These are phyloP conservation scores for Ascochyta viciae-villosae DNA, from an alignment of 2,329 filamentous ascomycete genomes.

Conservation along the genomic window DNA sequence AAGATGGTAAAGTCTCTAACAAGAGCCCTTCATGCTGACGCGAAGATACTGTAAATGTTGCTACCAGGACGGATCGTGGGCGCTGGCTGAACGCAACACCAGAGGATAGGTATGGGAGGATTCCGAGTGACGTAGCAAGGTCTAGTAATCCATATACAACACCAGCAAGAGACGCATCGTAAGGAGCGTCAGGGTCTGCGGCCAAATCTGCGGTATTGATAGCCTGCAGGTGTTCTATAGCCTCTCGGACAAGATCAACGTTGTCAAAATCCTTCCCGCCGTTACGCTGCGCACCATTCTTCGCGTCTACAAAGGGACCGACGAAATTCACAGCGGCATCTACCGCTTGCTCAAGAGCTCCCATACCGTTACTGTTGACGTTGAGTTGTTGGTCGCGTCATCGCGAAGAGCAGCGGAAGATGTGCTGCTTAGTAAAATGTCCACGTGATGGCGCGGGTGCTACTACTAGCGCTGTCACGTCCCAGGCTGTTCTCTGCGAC, in stretches of 20 bases:
- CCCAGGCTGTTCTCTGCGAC: conserved; percentile 6
- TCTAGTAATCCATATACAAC: conserved; percentile 51
- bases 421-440: background rate
- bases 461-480: conserved; percentile 10
- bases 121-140: conserved; percentile 40
- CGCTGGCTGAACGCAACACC: conserved; percentile 45
- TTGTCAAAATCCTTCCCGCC: conserved; percentile 13
- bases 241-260: conserved; percentile 33
- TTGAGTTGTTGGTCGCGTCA: background rate
- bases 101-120: conserved; percentile 44
- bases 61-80: conserved; percentile 42
- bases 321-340: conserved; percentile 45
- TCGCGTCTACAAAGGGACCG: conserved; percentile 37
- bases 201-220: conserved; percentile 46
- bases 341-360: conserved; percentile 39
- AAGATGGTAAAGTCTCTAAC: conserved; percentile 15
- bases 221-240: conserved; percentile 39
- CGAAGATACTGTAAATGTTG: conserved; percentile 19
- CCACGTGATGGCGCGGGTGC: background rate
- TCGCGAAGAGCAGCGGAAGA: background rate
- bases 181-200: conserved; percentile 43
- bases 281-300: conserved; percentile 12
- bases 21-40: conserved; percentile 22
- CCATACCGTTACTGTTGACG: conserved; percentile 27
- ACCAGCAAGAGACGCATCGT: conserved; percentile 48